Percentiles rank a stretch among this genome's conserved stretches.
These are phyloP conservation scores for Venturia oleaginea DNA, from an alignment of 2,329 filamentous ascomycete species.

Conservation along the genomic window DNA sequence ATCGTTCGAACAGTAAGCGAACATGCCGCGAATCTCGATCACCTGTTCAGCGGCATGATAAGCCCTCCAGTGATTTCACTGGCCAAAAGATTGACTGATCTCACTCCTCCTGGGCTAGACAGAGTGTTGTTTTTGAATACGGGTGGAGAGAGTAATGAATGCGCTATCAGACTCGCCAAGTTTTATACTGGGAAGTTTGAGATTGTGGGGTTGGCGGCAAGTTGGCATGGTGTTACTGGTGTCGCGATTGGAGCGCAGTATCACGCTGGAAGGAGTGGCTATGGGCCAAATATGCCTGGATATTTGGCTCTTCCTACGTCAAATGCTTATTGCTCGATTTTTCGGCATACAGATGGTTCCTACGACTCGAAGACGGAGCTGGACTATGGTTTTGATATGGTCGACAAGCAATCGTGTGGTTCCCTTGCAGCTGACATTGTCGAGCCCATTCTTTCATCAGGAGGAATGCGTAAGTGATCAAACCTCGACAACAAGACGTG, in stretches of 20 bases:
- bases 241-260: constrained; percentile 46
- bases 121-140: constrained; percentile 28
- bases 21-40: constrained; percentile 24
- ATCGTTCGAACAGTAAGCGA: constrained; percentile 24
- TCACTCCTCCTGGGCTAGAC: constrained; percentile 23
- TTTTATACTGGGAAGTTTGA: constrained; percentile 56
- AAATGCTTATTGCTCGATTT: constrained; percentile 53
- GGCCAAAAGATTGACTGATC: constrained; percentile 22
- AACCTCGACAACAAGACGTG: neutral
- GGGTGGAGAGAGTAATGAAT: constrained; percentile 38
- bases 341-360: constrained; percentile 48
- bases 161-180: constrained; percentile 57
- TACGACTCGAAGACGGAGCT: constrained; percentile 60
- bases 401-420: constrained; percentile 51
- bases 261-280: constrained; percentile 41
- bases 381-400: constrained; percentile 51
- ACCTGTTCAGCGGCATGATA: constrained; percentile 29
- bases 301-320: constrained; percentile 50
- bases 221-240: constrained; percentile 53
- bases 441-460: constrained; percentile 51
- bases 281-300: constrained; percentile 44
- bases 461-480: constrained; percentile 52
- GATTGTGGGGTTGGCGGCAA: constrained; percentile 50
- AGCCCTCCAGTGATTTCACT: constrained; percentile 26
- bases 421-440: constrained; percentile 55